phyloP scores from a whole-genome alignment of 441 rosid species.

The Cnidoscolus chayamansa region DNA sequence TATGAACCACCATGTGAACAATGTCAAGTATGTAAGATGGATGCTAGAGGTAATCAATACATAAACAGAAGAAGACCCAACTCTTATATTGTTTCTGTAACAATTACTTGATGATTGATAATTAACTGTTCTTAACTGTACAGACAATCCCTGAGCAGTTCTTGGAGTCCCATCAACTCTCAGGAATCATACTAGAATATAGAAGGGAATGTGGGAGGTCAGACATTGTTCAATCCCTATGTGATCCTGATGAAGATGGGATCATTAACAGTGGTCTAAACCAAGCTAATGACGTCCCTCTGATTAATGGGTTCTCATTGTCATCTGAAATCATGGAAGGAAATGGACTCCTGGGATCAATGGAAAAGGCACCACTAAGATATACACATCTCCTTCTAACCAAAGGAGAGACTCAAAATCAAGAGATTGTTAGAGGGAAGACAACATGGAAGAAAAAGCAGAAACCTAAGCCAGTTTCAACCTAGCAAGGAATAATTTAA shows the following conservation, averaged over 20 bases:
- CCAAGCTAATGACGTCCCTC: conserved; percentile 21
- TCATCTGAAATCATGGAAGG: conserved; percentile 45
- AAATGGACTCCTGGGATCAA: conserved; percentile 38
- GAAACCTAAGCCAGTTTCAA: conserved; percentile 23
- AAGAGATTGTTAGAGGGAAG: conserved; percentile 63
- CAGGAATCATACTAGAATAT: conserved; percentile 46
- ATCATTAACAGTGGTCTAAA: conserved; percentile 28
- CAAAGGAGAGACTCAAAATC: conserved; percentile 29
- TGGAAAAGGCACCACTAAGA: conserved; percentile 29
- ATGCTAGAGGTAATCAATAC: conserved; percentile 60
- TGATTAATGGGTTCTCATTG: conserved; percentile 40
- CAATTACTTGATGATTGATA: too few relatives aligned
- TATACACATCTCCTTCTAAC: conserved; percentile 58
- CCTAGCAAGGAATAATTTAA: not conserved
- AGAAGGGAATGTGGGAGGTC: conserved; percentile 59
- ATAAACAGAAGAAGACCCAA: too few relatives aligned
- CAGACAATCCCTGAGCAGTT: conserved; percentile 57
- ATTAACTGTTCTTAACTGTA: not conserved
- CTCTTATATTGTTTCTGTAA: too few relatives aligned
- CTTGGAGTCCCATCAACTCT: conserved; percentile 49
- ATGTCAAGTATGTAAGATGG: conserved; percentile 74
- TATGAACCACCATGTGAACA: conserved; percentile 77
- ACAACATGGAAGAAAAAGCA: conserved; percentile 53
- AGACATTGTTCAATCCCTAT: conserved; percentile 53
- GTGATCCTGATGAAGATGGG: conserved; percentile 52